Conservation (phyloP, 2,329 filamentous ascomycete genomes). For the Penicillium expansum region DNA sequence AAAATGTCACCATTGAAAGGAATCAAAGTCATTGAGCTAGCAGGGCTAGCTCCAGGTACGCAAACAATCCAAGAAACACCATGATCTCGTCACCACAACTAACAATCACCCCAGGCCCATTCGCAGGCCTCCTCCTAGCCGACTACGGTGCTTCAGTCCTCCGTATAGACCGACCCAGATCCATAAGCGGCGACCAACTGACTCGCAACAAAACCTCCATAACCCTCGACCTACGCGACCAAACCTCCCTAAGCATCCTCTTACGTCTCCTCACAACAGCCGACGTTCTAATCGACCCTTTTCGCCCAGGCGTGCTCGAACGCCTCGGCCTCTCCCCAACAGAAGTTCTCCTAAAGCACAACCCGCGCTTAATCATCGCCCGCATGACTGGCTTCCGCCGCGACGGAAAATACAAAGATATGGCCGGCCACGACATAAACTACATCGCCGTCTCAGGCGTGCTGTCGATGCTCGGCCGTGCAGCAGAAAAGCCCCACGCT, state of each 20-base stretch:
- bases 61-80: neutral
- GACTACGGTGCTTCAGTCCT: slow-evolving; percentile 87
- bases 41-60: slow-evolving; percentile 63
- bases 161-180: slow-evolving; percentile 68
- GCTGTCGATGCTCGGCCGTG: slow-evolving; percentile 70
- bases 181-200: slow-evolving; percentile 66
- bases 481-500: slow-evolving; percentile 67
- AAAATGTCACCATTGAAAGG: slow-evolving; percentile 47
- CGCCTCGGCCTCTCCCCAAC: slow-evolving; percentile 72
- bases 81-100: neutral
- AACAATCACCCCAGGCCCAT: slow-evolving; percentile 62
- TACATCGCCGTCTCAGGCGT: slow-evolving; percentile 87
- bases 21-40: slow-evolving; percentile 64
- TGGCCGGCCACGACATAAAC: slow-evolving; percentile 96
- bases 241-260: slow-evolving; percentile 63
- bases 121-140: slow-evolving; percentile 81
- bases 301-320: slow-evolving; percentile 86
- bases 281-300: slow-evolving; percentile 90
- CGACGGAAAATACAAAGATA: slow-evolving; percentile 77
- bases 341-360: slow-evolving; percentile 61
- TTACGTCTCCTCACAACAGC: slow-evolving; percentile 60
- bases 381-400: slow-evolving; percentile 88
- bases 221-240: slow-evolving; percentile 71
- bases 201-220: slow-evolving; percentile 79
- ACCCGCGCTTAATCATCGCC: slow-evolving; percentile 74